Percentiles rank a stretch among this genome's conserved stretches.
Evolutionary conservation across 139 green algal genomes (phyloP).

Genomic region (Closterium sp.): DNA sequence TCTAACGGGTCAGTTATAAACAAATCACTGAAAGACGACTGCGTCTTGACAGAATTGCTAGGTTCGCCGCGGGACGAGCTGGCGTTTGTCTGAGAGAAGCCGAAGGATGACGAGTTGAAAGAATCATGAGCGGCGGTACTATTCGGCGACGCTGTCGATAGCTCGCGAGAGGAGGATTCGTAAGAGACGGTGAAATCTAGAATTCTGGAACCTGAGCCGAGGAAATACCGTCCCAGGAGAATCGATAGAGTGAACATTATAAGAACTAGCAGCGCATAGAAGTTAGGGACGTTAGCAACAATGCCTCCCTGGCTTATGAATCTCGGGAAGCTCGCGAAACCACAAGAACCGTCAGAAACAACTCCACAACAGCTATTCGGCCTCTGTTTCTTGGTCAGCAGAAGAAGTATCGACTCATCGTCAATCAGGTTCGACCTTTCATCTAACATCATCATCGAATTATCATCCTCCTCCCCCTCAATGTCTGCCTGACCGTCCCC

Average conservation of each 20-base stretch:
- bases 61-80: not conserved
- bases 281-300: not conserved
- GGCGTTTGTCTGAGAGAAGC: not conserved
- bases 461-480: not conserved
- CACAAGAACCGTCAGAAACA: not conserved
- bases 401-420: not conserved
- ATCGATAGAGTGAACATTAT: not conserved
- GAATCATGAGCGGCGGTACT: too few species aligned
- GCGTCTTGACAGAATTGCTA: not conserved
- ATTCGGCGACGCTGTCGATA: not conserved
- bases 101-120: too few species aligned
- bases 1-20: not conserved
- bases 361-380: not conserved
- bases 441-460: not conserved
- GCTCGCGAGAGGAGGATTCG: not conserved
- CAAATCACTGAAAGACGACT: not conserved
- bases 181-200: not conserved
- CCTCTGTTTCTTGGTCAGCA: not conserved
- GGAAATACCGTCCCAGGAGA: not conserved
- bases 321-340: not conserved
- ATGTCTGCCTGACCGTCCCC: not conserved
- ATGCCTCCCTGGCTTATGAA: not conserved
- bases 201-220: not conserved
- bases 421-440: not conserved
- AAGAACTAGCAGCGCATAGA: not conserved